Evolutionary conservation across 352 stramenopile species (phyloP).

Genomic region (Pythium guiyangense): DNA sequence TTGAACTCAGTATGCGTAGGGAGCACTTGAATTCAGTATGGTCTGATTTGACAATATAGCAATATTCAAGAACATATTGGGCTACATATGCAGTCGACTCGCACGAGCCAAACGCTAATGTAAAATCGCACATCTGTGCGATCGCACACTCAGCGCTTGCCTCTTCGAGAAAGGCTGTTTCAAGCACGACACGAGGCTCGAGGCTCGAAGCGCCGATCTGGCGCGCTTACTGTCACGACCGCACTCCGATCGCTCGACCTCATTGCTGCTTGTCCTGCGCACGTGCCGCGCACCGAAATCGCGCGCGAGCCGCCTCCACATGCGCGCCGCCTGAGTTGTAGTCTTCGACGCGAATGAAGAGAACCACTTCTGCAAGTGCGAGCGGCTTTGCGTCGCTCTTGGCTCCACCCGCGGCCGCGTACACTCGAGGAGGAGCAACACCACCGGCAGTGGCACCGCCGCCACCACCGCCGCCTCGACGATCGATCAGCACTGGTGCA

Average conservation of each 20-base stretch:
- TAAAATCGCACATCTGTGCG: too few relatives aligned
- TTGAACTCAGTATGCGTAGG: neutral
- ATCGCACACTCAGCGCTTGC: too few relatives aligned
- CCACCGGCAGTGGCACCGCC: neutral
- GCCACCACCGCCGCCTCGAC: neutral
- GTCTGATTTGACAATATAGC: neutral
- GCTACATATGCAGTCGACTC: too few relatives aligned
- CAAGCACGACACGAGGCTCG: too few relatives aligned
- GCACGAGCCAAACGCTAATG: too few relatives aligned
- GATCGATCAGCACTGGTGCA: neutral
- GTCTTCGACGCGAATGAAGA: slow-evolving; percentile 10
- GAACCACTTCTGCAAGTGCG: neutral
- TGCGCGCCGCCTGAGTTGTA: too few relatives aligned
- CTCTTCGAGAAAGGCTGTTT: too few relatives aligned
- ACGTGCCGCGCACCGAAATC: neutral
- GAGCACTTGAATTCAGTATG: neutral
- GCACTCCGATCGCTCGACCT: neutral
- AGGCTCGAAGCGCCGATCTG: neutral
- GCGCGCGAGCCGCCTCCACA: too few relatives aligned
- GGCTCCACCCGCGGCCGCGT: slow-evolving; percentile 2
- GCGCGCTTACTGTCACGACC: neutral
- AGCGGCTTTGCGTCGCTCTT: slow-evolving; percentile 10
- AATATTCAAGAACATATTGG: too few relatives aligned
- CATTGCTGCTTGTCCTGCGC: neutral
- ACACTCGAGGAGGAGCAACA: slow-evolving; percentile 1